Percentiles rank a stretch among this genome's conserved stretches.
Conservation (phyloP, 345 rosid genomes). For the Acer campestre region DNA sequence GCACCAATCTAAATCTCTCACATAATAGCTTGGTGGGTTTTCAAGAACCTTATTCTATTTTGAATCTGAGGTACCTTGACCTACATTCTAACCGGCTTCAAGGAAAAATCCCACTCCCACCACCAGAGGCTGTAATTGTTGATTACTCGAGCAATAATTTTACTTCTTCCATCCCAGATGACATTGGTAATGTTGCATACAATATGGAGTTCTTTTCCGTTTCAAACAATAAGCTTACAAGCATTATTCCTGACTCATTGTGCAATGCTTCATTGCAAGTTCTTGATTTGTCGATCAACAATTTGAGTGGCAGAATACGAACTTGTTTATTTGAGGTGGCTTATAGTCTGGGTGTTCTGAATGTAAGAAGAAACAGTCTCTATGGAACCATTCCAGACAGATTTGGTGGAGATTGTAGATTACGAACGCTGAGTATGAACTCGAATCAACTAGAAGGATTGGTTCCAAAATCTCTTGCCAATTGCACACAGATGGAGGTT, state of each 20-base stretch:
- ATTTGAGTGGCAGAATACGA: constrained; percentile 37
- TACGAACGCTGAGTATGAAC: too few species aligned
- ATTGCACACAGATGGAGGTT: too few species aligned
- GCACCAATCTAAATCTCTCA: too few species aligned
- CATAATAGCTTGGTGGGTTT: too few species aligned
- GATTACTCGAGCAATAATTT: too few species aligned
- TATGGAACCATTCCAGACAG: not conserved
- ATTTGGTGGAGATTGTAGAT: not conserved
- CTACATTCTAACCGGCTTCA: too few species aligned
- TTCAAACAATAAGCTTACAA: constrained; percentile 32
- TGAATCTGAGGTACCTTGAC: too few species aligned
- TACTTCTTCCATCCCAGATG: not conserved
- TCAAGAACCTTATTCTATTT: too few species aligned
- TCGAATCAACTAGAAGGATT: too few species aligned
- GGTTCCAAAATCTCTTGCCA: too few species aligned
- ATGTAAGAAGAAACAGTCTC: not conserved
- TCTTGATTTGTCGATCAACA: constrained; percentile 43
- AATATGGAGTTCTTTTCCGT: constrained; percentile 21
- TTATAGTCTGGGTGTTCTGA: constrained; percentile 25
- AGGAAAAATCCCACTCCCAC: too few species aligned
- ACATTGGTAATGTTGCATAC: constrained; percentile 11
- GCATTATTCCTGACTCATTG: constrained; percentile 35
- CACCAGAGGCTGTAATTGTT: too few species aligned
- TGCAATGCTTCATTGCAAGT: constrained; percentile 24
- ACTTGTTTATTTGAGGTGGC: constrained; percentile 12